These are phyloP conservation scores for Opeltia flavorubescens DNA, from an alignment of 495 filamentous ascomycete species.

Conservation along the genomic window DNA sequence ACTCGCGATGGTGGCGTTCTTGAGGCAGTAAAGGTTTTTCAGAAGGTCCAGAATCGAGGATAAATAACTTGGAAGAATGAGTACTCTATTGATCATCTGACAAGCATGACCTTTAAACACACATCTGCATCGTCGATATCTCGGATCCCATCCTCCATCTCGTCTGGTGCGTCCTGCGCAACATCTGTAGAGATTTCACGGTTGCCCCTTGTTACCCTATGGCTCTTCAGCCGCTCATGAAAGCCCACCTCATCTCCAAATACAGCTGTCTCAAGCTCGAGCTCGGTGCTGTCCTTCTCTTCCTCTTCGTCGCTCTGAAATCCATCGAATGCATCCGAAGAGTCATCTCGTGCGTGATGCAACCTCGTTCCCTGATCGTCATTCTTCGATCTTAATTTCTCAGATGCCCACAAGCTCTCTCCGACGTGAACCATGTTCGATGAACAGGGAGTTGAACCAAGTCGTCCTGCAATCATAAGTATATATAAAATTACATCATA, in stretches of 20 bases:
- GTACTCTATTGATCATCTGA: neutral
- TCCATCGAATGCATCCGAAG: neutral
- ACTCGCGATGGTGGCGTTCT: constrained; percentile 24
- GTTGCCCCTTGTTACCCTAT: neutral
- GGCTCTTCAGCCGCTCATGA: constrained; percentile 45
- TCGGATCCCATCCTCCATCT: constrained; percentile 22
- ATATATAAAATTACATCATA: too few relatives aligned
- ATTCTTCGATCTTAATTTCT: too few relatives aligned
- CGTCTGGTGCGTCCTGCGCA: neutral
- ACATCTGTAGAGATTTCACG: neutral
- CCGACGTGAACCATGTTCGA: too few relatives aligned
- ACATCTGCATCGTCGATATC: constrained; percentile 52
- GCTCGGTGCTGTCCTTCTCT: constrained; percentile 68
- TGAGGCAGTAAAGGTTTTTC: constrained; percentile 27
- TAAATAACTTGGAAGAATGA: constrained; percentile 42
- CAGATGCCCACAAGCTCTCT: neutral
- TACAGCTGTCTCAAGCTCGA: constrained; percentile 70
- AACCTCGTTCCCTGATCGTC: too few relatives aligned
- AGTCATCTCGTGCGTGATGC: too few relatives aligned
- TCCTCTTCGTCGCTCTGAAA: constrained; percentile 22
- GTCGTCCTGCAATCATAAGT: too few relatives aligned
- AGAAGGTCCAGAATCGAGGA: constrained; percentile 46
- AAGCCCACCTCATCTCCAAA: constrained; percentile 79
- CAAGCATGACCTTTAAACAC: constrained; percentile 8
- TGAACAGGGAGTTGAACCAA: too few relatives aligned